A percentile compares a stretch with the other conserved stretches of the same genome.
Conservation (phyloP, 768 basidiomycete species). For the Lactifluus subvellereus region DNA sequence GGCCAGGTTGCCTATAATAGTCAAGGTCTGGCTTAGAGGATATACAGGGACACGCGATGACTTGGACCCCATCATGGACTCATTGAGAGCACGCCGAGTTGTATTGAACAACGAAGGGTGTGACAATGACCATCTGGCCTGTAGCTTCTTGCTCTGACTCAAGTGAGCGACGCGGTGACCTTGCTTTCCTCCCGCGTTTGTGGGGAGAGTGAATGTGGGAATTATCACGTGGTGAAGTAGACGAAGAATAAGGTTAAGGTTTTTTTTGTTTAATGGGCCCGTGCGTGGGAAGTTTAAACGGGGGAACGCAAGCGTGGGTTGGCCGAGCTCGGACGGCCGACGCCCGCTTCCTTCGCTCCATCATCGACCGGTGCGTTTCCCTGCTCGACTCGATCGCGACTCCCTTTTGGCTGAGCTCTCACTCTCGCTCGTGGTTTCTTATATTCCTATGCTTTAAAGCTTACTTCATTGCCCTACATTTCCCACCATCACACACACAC, state of each 20-base stretch:
- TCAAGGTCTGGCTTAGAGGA: not conserved
- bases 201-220: not conserved
- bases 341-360: constrained; percentile 28
- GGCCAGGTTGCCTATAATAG: not conserved
- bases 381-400: constrained; percentile 25
- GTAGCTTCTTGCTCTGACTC: not conserved
- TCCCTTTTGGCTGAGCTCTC: constrained; percentile 35
- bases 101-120: constrained; percentile 5
- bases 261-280: constrained; percentile 24
- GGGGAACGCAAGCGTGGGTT: constrained; percentile 23
- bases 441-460: constrained; percentile 25
- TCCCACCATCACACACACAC: constrained; percentile 25
- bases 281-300: constrained; percentile 25
- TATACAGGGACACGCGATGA: constrained; percentile 5
- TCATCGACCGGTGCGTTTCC: constrained; percentile 25
- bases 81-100: constrained; percentile 8
- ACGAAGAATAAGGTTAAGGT: constrained; percentile 24
- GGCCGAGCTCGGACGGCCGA: constrained; percentile 27
- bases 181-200: not conserved
- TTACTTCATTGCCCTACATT: not conserved
- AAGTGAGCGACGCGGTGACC: not conserved
- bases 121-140: not conserved
- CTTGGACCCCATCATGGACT: not conserved
- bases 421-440: constrained; percentile 31
- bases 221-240: constrained; percentile 12